A percentile compares a stretch with the other conserved stretches of the same genome.
phyloP scores from a whole-genome alignment of 108 stramenopile genomes.

The Nannochloropsis gaditana region DNA sequence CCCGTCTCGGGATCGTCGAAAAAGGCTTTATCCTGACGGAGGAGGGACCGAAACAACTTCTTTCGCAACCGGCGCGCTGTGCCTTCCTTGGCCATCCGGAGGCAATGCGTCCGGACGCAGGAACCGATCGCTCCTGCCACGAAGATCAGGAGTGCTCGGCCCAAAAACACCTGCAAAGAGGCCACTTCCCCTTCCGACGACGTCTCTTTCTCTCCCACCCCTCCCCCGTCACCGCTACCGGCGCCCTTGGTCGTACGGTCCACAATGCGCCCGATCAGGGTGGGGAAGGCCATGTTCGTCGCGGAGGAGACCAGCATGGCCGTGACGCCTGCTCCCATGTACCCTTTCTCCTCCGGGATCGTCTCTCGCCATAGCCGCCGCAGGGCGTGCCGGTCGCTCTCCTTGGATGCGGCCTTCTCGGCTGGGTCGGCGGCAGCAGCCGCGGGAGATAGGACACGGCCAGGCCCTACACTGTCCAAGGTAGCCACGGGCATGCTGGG shows the following conservation, averaged over 20 bases:
- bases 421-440: too few species aligned
- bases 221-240: constrained; percentile 21
- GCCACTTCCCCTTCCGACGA: constrained; percentile 23
- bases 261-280: constrained; percentile 33
- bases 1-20: constrained; percentile 36
- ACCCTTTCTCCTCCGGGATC: neutral
- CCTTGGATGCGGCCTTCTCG: neutral
- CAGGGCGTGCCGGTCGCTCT: constrained; percentile 10
- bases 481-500: too few species aligned
- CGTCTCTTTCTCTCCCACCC: constrained; percentile 24
- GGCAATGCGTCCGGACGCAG: constrained; percentile 39
- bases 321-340: neutral
- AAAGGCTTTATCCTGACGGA: constrained; percentile 46
- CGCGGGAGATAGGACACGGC: too few species aligned
- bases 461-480: too few species aligned
- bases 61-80: constrained; percentile 35
- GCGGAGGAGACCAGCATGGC: constrained; percentile 34
- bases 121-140: constrained; percentile 39
- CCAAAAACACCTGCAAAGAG: constrained; percentile 34
- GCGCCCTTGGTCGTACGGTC: neutral
- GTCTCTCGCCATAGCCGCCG: neutral
- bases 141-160: constrained; percentile 31
- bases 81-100: constrained; percentile 38
- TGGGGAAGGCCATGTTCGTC: constrained; percentile 39
- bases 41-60: constrained; percentile 30